A percentile compares a stretch with the other conserved stretches of the same genome.
Evolutionary conservation across 768 basidiomycete species (phyloP).

Genomic region (Auricularia sp.): DNA sequence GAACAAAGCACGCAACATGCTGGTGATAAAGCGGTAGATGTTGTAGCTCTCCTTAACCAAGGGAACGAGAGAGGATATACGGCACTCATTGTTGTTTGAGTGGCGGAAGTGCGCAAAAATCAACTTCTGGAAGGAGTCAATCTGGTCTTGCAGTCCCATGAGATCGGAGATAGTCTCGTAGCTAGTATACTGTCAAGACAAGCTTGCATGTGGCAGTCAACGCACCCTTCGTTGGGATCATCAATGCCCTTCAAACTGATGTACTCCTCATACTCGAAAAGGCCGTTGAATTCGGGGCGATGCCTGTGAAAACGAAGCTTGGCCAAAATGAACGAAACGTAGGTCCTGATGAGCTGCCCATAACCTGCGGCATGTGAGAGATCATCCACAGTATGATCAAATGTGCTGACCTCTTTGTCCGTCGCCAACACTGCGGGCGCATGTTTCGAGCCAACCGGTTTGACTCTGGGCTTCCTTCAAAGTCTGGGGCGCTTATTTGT

Average conservation of each 20-base stretch:
- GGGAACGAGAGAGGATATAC: conserved; percentile 91
- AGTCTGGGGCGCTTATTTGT: conserved; percentile 40
- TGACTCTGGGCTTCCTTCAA: conserved; percentile 96
- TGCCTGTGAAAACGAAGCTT: conserved; percentile 94
- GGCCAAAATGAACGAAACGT: conserved; percentile 90
- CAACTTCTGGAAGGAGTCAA: conserved; percentile 97
- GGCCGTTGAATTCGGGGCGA: conserved; percentile 93
- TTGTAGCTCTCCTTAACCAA: conserved; percentile 99
- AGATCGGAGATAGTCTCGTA: conserved; percentile 97
- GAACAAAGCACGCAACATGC: conserved; percentile 97
- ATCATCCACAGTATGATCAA: not conserved
- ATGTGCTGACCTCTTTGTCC: conserved; percentile 56
- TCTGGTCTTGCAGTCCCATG: conserved; percentile 97
- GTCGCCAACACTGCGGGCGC: conserved; percentile 82
- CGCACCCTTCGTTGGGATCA: conserved; percentile 97
- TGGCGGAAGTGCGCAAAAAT: conserved; percentile 90
- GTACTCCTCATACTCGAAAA: conserved; percentile 99
- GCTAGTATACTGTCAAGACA: conserved; percentile 31
- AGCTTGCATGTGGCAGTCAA: conserved; percentile 6
- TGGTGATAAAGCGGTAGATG: conserved; percentile 97
- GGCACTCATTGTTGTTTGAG: conserved; percentile 91
- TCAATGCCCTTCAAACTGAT: conserved; percentile 94
- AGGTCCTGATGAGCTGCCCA: conserved; percentile 84
- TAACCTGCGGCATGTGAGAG: conserved; percentile 50
- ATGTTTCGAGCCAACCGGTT: conserved; percentile 97